phyloP scores from a whole-genome alignment of 768 basidiomycete genomes.

The Suillus weaverae region DNA sequence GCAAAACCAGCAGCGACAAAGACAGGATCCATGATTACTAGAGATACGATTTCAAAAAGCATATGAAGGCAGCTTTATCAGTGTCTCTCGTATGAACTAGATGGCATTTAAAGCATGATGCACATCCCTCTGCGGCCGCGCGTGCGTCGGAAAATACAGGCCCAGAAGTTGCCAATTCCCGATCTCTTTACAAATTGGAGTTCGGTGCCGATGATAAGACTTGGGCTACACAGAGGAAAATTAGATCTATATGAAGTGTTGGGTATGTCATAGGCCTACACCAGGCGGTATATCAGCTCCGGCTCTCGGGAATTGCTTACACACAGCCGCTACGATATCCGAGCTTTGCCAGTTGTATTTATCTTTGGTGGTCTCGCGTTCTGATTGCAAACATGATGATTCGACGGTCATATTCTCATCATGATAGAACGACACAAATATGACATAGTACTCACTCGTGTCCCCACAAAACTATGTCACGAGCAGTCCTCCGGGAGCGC shows the following conservation, averaged over 20 bases:
- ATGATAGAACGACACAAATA: background rate
- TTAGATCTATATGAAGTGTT: background rate
- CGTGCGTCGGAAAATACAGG: slow-evolving; percentile 7
- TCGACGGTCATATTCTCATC: background rate
- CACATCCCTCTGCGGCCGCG: background rate
- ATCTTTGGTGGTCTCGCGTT: background rate
- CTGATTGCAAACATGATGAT: background rate
- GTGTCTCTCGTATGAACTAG: background rate
- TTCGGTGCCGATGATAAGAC: background rate
- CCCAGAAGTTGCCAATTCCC: background rate
- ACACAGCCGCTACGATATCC: too few relatives aligned
- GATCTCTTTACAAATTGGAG: background rate
- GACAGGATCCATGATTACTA: slow-evolving; percentile 13
- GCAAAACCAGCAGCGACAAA: slow-evolving; percentile 4
- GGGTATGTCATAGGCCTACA: background rate
- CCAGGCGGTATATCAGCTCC: background rate
- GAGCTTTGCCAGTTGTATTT: background rate
- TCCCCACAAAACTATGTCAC: background rate
- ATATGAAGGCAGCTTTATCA: slow-evolving; percentile 6
- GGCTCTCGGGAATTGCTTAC: background rate
- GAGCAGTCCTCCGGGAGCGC: background rate
- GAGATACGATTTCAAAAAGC: background rate
- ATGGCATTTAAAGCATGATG: slow-evolving; percentile 14
- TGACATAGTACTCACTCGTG: background rate
- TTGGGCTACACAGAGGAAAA: background rate